Percentiles rank a stretch among this genome's conserved stretches.
Conservation (phyloP, 805 yeast species). For the Ogataea siamensis region DNA sequence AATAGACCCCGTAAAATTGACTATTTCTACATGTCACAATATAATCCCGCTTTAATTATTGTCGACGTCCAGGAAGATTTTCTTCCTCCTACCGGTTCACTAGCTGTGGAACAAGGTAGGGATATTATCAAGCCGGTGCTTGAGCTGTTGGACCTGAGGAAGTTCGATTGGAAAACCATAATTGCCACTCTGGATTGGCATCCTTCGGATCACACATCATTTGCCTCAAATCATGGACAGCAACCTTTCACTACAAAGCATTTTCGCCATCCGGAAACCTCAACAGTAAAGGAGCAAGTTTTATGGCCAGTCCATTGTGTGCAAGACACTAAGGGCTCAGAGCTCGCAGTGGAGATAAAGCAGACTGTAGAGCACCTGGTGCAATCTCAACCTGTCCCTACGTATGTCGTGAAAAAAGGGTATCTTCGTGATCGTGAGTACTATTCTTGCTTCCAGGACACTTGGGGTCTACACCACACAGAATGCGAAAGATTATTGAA, state of each 20-base stretch:
- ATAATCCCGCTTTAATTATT: constrained; percentile 58
- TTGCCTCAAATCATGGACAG: constrained; percentile 64
- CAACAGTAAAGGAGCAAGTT: constrained; percentile 39
- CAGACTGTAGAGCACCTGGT: constrained; percentile 28
- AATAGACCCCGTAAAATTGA: constrained; percentile 4
- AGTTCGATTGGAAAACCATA: constrained; percentile 57
- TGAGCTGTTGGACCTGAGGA: constrained; percentile 39
- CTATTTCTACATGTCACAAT: constrained; percentile 6
- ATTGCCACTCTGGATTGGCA: constrained; percentile 90
- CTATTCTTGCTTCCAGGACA: constrained; percentile 83
- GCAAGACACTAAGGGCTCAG: constrained; percentile 65
- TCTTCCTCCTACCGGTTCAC: constrained; percentile 71
- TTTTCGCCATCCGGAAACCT: constrained; percentile 49
- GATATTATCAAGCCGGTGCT: constrained; percentile 52
- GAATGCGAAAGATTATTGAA: constrained; percentile 53
- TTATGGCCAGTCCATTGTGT: constrained; percentile 95
- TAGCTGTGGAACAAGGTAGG: constrained; percentile 70
- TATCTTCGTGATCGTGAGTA: constrained; percentile 70
- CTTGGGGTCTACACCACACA: constrained; percentile 71
- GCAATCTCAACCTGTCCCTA: constrained; percentile 36
- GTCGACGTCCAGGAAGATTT: constrained; percentile 88
- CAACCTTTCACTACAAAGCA: constrained; percentile 50
- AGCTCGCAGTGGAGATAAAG: constrained; percentile 52
- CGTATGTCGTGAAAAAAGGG: constrained; percentile 64
- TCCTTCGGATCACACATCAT: constrained; percentile 73